A percentile compares a stretch with the other conserved stretches of the same genome.
phyloP scores from a whole-genome alignment of 345 rosid genomes.

The Dimocarpus longan region DNA sequence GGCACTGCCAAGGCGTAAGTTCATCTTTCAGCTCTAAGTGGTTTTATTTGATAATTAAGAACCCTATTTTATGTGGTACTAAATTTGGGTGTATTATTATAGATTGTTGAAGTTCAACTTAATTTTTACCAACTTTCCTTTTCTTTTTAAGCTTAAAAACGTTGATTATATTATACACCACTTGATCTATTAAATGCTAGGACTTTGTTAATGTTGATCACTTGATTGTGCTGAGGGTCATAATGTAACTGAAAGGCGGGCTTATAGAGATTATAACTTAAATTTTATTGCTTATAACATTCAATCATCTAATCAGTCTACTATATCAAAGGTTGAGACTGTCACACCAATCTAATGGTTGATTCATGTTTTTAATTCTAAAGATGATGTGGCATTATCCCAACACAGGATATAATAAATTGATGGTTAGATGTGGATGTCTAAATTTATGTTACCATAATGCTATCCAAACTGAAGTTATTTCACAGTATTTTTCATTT shows the following conservation, averaged over 20 bases:
- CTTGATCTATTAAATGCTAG: background rate
- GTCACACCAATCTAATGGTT: background rate
- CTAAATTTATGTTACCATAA: background rate
- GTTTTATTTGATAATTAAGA: slow-evolving; percentile 2
- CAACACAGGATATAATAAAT: background rate
- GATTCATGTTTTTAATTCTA: no score
- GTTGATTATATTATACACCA: background rate
- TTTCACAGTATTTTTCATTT: background rate
- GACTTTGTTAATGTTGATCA: background rate
- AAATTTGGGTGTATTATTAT: background rate
- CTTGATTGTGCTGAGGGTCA: background rate
- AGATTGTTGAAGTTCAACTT: background rate
- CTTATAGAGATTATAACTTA: background rate
- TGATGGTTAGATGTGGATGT: background rate
- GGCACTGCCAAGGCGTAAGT: slow-evolving; percentile 95
- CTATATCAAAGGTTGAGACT: background rate
- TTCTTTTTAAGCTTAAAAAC: background rate
- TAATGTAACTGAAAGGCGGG: background rate
- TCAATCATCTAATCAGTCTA: background rate
- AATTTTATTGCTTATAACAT: no score
- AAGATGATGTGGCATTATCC: background rate
- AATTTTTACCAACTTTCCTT: slow-evolving; percentile 1
- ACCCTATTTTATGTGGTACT: background rate
- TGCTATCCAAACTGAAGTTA: background rate
- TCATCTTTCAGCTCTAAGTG: slow-evolving; percentile 16